Evolutionary conservation across 2,329 filamentous ascomycete species (phyloP), one percentile per base, ranked within the genome.

Genomic region (Colletotrichum agaves): DNA sequence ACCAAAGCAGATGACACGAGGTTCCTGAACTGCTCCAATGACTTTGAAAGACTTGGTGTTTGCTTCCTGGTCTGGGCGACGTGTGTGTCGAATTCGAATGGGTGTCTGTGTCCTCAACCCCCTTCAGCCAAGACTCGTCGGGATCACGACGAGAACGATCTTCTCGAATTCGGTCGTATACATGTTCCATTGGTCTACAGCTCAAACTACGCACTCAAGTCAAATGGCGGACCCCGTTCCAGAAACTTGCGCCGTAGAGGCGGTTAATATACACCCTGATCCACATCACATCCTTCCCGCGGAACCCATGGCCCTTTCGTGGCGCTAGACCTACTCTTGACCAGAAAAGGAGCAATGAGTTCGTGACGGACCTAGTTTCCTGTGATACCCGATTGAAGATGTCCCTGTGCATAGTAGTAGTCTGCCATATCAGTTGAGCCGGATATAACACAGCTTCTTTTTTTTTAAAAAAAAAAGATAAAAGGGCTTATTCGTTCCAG

Each of bases 21-120:
- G 15, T 21, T 23, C 58, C 23, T 17, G 47, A 35, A 46, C 15
- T 52, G 41, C 46, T 52, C 47, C 58, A 61, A 52, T 53, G 23
- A 19, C 12, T 10, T 39, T 21, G 31, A 3, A 1, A 53, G 23
- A 37, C 47, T 53, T 53, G 12, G 23, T 7, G 31, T 53, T 35
- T 7, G 21, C 13, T 37, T 37, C 35, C 13, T 37, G 35, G 35
- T 37, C 13, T 37, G 11, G 10, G 10, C 35, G 13, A 17, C 50
- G 13, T 17, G 17, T 15, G 13, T 52, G n/a, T 52, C 23, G 2
- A 31, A 13, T 31, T 27, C 27, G 33, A 52, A 52, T 4, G 17
- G 6, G n/a, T 15, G 17, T 5, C 15, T 37, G 13, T 12, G 13
- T 15, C 35, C 10, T 37, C 35, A 15, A 13, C 13, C 35, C 13